Evolutionary conservation across 192 early-diverging fungal genomes (phyloP), one percentile per base, ranked within the genome.

Genomic region (Chytriomyces sp.): DNA sequence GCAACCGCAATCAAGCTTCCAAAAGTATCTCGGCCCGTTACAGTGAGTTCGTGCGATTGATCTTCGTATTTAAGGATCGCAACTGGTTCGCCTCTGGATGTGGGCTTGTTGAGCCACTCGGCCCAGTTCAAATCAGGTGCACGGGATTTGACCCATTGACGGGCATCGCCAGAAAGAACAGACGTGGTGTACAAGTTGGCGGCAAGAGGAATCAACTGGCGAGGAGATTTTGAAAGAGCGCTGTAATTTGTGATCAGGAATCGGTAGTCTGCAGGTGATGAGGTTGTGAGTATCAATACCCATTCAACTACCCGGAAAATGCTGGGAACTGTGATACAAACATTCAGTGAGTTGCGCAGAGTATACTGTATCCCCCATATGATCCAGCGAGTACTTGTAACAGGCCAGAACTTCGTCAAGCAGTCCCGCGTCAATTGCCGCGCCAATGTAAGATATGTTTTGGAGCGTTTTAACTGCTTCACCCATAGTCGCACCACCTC

Each of bases 71-170:
- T 16, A 9, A 79, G 49, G 16, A 64, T 23, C 0, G 78, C 78
- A 9, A 79, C 57, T 43, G 78, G 78, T 46, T 79, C 78, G n/a
- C 78, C 78, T 6, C 78, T 61, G 7, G 78, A 72, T 35, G 71
- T 64, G 10, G 78, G 78, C 24, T 72, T 59, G 63, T 79, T 79
- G 28, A 72, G n/a, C 78, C 78, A 79, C 45, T 79, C 78, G 9
- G 72, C 72, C 78, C 78, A 79, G 53, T 64, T 73, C 43, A 79
- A 50, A 6, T 72, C 78, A 20, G 78, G 78, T 5, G 78, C 78
- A 9, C 24, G 45, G 1, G 70, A 53, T 47, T 64, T 49, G 28
- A 79, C 68, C 78, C 78, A 79, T 16, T 59, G 60, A 4, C 78
- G 57, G 8, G 65, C 78, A 28, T 79, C 78, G 43, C 71, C 78